Base-by-base conservation (phyloP, 371 early-diverging fungal genomes). In the Apophysomyces ossiformis region DNA sequence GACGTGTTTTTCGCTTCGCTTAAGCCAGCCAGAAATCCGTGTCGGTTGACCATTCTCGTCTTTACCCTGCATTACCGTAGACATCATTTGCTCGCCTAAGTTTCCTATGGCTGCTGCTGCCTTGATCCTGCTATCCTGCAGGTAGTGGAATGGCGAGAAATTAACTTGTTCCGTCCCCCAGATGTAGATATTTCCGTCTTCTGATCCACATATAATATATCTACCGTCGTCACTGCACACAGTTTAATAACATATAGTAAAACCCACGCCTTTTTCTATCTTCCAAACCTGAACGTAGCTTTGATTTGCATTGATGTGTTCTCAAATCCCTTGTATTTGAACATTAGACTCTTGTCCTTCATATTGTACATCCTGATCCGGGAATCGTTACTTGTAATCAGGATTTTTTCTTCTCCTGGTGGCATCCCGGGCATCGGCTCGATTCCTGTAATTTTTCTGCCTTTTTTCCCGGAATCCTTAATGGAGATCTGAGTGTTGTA, bases 321-420 rank as follows among this genome's bases (percentile, higher is more conserved):
- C 38, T 89, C 89, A 0, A 86, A 72, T 7, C 97, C 96, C 67
- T 89, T 89, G 70, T 89, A 95, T 72, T 92, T 90, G 58, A 87
- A 82, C 15, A 87, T 79, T 21, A 93, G 74, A 16, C 87, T 83
- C 59, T 91, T 93, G 69, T 92, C 93, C 3, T 85, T 74, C 59
- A 93, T 73, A 64, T 92, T 87, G 63, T 89, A 89, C 63, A 95
- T 69, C 58, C 96, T 85, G 21, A 96, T 75, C 1, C 88, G 76
- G 4, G 94, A 94, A 75, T 96, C 96, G 63, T 91, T 93, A 41
- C 91, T 89, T 1, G 93, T 90, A 5, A 95, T 87, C 1, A 95
- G 70, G 8, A 92, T 68, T 43, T 79, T 77, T n/a, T 82, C 81
- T 43, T 83, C 81, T 61, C 85, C 81, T 43, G 79, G 57, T 60